Evolutionary conservation across 441 rosid genomes (phyloP).

Genomic region (Erodium moschatum): DNA sequence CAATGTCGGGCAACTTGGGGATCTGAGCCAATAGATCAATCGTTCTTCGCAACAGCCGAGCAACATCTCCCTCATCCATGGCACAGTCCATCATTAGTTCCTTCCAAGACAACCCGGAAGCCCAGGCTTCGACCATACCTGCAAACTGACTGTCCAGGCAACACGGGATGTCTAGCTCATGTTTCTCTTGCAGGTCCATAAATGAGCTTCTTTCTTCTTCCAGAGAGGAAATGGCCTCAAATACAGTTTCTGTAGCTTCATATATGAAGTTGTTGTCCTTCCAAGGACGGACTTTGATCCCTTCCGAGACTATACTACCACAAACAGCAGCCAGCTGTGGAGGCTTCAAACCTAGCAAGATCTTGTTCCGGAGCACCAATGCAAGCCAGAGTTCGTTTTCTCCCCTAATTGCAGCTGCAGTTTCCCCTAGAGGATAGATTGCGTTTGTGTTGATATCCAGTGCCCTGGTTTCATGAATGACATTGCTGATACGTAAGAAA

Average conservation of each 20-base stretch:
- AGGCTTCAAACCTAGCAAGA: slow-evolving; percentile 60
- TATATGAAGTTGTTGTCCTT: slow-evolving; percentile 61
- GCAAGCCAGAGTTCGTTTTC: slow-evolving; percentile 97
- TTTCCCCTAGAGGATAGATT: slow-evolving; percentile 81
- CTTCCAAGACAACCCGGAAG: slow-evolving; percentile 84
- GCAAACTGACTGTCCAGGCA: slow-evolving; percentile 72
- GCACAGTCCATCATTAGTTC: slow-evolving; percentile 94
- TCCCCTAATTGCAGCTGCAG: slow-evolving; percentile 90
- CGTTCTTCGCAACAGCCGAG: slow-evolving; percentile 70
- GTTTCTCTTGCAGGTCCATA: slow-evolving; percentile 61
- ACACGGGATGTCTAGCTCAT: slow-evolving; percentile 59
- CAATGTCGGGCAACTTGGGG: slow-evolving; percentile 81
- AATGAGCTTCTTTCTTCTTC: slow-evolving; percentile 60
- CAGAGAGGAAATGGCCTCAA: slow-evolving; percentile 40
- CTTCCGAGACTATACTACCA: slow-evolving; percentile 74
- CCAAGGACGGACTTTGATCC: slow-evolving; percentile 72
- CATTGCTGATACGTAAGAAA: slow-evolving; percentile 71
- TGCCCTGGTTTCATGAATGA: slow-evolving; percentile 74
- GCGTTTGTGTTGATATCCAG: slow-evolving; percentile 60
- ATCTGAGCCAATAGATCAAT: slow-evolving; percentile 82
- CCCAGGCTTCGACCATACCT: slow-evolving; percentile 99
- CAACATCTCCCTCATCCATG: slow-evolving; percentile 93
- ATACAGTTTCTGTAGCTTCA: slow-evolving; percentile 58
- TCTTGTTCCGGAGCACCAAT: slow-evolving; percentile 63
- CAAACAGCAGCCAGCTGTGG: slow-evolving; percentile 81